phyloP scores from a whole-genome alignment of 371 early-diverging fungal species.

The Lichtheimia hyalospora region DNA sequence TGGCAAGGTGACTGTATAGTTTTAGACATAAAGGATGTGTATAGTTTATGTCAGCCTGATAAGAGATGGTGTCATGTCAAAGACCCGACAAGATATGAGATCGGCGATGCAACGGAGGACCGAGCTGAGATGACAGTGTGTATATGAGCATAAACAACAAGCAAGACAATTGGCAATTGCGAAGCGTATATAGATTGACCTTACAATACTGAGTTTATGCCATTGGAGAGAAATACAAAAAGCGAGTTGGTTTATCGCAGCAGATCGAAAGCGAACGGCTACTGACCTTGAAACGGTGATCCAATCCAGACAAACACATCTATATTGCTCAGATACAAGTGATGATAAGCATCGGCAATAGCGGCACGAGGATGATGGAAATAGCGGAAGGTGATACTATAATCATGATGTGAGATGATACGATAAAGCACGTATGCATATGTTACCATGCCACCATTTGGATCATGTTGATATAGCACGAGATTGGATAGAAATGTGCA shows the following conservation, averaged over 20 bases:
- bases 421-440: neutral
- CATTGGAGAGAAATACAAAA: too few species aligned
- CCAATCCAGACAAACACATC: constrained; percentile 1
- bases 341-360: constrained; percentile 3
- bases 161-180: neutral
- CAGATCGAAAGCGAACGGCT: neutral
- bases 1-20: too few species aligned
- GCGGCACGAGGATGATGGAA: neutral
- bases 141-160: too few species aligned
- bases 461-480: neutral
- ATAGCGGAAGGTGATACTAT: too few species aligned
- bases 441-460: neutral
- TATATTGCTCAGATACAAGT: neutral
- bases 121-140: too few species aligned
- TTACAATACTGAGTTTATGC: constrained; percentile 1
- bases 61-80: too few species aligned
- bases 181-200: neutral
- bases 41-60: too few species aligned
- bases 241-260: constrained; percentile 1
- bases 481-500: too few species aligned
- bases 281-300: constrained; percentile 16
- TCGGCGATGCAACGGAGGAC: too few species aligned
- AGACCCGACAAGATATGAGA: too few species aligned
- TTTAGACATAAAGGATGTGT: too few species aligned
- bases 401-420: too few species aligned